Percentiles rank a stretch among this genome's conserved stretches.
phyloP scores from a whole-genome alignment of 768 basidiomycete genomes.

The Mycena metata region DNA sequence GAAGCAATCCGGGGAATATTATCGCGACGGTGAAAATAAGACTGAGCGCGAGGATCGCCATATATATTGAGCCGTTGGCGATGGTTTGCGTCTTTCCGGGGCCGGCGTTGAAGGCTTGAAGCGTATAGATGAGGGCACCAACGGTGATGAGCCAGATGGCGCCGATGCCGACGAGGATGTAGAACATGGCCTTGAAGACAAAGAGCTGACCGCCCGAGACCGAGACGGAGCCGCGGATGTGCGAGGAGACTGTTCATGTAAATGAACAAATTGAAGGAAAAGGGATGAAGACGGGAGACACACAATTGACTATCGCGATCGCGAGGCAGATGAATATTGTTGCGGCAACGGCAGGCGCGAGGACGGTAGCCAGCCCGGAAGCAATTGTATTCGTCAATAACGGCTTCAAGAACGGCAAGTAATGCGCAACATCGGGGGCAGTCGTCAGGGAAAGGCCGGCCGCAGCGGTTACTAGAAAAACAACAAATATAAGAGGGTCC shows the following conservation, averaged over 20 bases:
- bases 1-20: constrained; percentile 75
- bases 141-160: constrained; percentile 74
- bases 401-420: constrained; percentile 72
- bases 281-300: constrained; percentile 42
- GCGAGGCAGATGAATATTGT: constrained; percentile 71
- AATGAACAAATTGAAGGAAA: neutral
- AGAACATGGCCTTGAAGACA: constrained; percentile 75
- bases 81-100: constrained; percentile 59
- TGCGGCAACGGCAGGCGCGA: constrained; percentile 76
- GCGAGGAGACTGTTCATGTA: constrained; percentile 60
- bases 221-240: constrained; percentile 70
- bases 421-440: constrained; percentile 82
- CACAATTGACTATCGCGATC: constrained; percentile 68
- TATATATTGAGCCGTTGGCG: constrained; percentile 80
- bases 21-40: constrained; percentile 76
- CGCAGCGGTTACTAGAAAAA: constrained; percentile 72
- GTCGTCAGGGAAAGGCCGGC: constrained; percentile 74
- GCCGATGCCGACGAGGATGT: constrained; percentile 64
- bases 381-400: constrained; percentile 66
- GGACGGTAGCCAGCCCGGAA: constrained; percentile 74
- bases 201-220: constrained; percentile 72
- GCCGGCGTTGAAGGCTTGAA: constrained; percentile 65
- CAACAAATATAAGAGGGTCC: constrained; percentile 21
- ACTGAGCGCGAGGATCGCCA: constrained; percentile 70
- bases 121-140: constrained; percentile 79